A percentile compares a stretch with the other conserved stretches of the same genome.
These are phyloP conservation scores for Boletus bicolor DNA, from an alignment of 768 basidiomycete species.

Conservation along the genomic window DNA sequence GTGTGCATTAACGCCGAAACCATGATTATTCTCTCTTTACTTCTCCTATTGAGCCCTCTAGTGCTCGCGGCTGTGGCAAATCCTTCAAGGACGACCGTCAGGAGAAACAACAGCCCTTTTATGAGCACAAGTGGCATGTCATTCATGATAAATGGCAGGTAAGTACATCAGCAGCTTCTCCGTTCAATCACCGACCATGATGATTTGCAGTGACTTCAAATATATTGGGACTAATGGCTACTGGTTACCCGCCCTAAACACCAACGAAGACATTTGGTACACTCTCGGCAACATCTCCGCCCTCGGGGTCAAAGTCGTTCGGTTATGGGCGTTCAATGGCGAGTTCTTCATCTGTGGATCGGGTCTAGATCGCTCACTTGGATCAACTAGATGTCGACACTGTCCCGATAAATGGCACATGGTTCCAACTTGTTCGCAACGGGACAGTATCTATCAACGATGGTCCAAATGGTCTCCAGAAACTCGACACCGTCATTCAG, in stretches of 20 bases:
- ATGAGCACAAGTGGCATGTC: constrained; percentile 43
- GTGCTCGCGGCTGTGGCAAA: constrained; percentile 28
- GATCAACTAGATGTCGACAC: constrained; percentile 43
- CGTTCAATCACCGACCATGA: constrained; percentile 20
- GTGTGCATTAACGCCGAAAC: constrained; percentile 19
- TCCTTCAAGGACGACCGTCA: constrained; percentile 33
- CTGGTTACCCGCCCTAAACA: constrained; percentile 59
- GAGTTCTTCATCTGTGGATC: not conserved
- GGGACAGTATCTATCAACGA: constrained; percentile 54
- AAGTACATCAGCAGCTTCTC: not conserved
- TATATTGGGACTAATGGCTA: constrained; percentile 62
- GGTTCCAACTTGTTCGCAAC: constrained; percentile 61
- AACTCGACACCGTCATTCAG: constrained; percentile 54
- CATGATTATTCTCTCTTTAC: constrained; percentile 37
- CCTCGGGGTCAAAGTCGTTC: constrained; percentile 54
- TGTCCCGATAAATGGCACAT: constrained; percentile 56
- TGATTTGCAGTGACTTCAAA: constrained; percentile 34
- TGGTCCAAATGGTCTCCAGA: constrained; percentile 60
- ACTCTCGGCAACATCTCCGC: constrained; percentile 58
- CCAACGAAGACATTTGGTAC: constrained; percentile 51
- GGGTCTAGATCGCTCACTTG: constrained; percentile 5
- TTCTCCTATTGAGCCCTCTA: constrained; percentile 30
- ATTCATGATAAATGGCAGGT: constrained; percentile 58
- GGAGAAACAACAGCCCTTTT: constrained; percentile 38
- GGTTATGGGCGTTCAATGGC: constrained; percentile 76